A percentile compares a stretch with the other conserved stretches of the same genome.
phyloP scores from a whole-genome alignment of 2,329 filamentous ascomycete species.

The Apiospora aurea region DNA sequence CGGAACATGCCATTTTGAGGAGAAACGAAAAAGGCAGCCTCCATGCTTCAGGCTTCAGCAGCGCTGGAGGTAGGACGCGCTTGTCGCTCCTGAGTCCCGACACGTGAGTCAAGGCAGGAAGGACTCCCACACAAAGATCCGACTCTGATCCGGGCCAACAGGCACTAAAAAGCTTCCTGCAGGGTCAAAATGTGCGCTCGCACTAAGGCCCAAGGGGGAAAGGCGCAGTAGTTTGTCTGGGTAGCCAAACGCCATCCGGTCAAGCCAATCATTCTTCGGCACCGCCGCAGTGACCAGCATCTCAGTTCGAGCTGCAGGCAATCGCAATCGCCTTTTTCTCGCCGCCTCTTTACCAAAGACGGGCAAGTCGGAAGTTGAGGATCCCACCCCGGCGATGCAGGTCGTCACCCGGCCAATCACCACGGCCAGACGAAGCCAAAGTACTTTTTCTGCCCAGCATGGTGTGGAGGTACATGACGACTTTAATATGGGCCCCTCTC shows the following conservation, averaged over 20 bases:
- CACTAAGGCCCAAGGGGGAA: constrained; percentile 12
- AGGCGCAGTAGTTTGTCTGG: constrained; percentile 13
- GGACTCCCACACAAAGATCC: neutral
- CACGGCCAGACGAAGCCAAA: neutral
- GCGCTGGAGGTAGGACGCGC: neutral
- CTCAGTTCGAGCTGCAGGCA: constrained; percentile 11
- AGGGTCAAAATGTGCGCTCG: constrained; percentile 6
- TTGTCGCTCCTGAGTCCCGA: neutral
- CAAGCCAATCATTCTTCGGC: constrained; percentile 19
- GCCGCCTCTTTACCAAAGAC: constrained; percentile 16
- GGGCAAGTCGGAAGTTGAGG: constrained; percentile 14
- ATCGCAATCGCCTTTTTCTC: constrained; percentile 16
- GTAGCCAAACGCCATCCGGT: constrained; percentile 14
- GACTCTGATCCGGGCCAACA: constrained; percentile 17
- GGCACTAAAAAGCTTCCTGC: constrained; percentile 10
- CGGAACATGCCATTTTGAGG: constrained; percentile 16
- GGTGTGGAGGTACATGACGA: constrained; percentile 15
- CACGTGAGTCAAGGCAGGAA: constrained; percentile 10
- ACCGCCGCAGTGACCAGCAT: constrained; percentile 20
- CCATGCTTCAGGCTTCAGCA: constrained; percentile 9
- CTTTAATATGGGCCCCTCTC: constrained; percentile 11
- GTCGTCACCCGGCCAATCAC: constrained; percentile 6
- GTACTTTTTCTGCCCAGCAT: constrained; percentile 11
- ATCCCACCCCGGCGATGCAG: constrained; percentile 11
- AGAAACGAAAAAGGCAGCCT: constrained; percentile 14